Evolutionary conservation across 257 asterid genomes (phyloP), one percentile per base, ranked within the genome.

Genomic region (Rubia yunnanensis): DNA sequence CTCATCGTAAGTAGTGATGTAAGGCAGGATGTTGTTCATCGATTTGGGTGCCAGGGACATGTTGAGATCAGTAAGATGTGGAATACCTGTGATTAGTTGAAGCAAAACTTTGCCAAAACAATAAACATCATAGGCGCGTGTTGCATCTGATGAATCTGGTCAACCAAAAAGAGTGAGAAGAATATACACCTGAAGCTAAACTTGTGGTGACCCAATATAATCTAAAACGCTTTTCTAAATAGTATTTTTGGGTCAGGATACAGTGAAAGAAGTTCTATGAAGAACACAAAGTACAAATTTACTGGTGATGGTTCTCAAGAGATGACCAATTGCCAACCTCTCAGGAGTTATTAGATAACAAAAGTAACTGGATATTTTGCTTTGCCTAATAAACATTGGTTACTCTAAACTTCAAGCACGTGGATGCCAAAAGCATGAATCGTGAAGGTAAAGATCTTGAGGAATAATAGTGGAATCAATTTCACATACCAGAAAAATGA

Each of bases 1-100:
- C 61, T 50, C 24, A 49, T 20, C 15, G 5, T 32, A 13, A n/a
- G 70, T 11, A 38, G 84, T 79, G 34, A 91, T 84, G 78, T 79
- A 70, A 20, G 61, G 7, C 15, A 65, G 61, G 18, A 8, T 18
- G 9, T 1, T 13, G n/a, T 32, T 46, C 60, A 28, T 65, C 28
- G 26, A 28, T 15, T 30, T 20, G 74, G 81, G 82, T 70, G 66
- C 67, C 53, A 3, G 6, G 20, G 48, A 48, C 23, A 28, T 22
- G 22, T 46, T 30, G 20, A 0, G 9, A 50, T 59, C 68, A 52
- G 10, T 61, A 13, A 23, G 6, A 18, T 11, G 8, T 3, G 13
- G 48, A 35, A 35, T 61, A 0, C 73, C 68, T 4, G 62, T 35
- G 28, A 70, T 18, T 32, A 70, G 34, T 38, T 70, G 13, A 24